Evolutionary conservation across 108 stramenopile species (phyloP), one percentile per base, ranked within the genome.

Genomic region (Nitzschia putrida): DNA sequence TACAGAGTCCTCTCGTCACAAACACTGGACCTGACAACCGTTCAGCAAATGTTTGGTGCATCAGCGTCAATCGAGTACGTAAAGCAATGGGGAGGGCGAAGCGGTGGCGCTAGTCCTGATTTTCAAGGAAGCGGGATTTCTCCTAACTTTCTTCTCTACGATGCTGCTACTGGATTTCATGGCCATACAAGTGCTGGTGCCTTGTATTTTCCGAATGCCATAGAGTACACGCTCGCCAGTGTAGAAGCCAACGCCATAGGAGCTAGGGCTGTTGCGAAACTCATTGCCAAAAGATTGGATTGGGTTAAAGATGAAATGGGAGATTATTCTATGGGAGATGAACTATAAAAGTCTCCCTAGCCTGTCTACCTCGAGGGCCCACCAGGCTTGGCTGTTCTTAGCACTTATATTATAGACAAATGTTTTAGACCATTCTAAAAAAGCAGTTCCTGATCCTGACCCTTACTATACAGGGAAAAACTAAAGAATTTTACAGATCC

Each of bases 231-330:
- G 12, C 71, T 90, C 22, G 80, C 92, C 5, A 84, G 84, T 14
- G 84, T 93, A 10, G 92, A 90, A 73, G 78, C 87, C 5, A 74
- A 65, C 22, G 89, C 92, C 37, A 84, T 90, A 57, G 92, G 89
- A 39, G 88, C 88, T 10, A 90, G 87, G 58, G 76, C 83, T 2
- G 87, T 87, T 12, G 86, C 92, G 0, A 93, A 93, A 57, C 68
- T 93, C n/a, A 69, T 89, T 57, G 88, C 92, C 10, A 63, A 73
- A 10, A 80, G 91, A 14, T 68, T 90, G 13, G 82, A 77, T 23
- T 69, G 68, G 53, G 49, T 69, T 11, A n/a, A 22, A 26, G 0
- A 61, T 39, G 53, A 39, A 0, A n/a, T 8, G 8, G 13, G 9
- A 43, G 44, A 40, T 0, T n/a, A 6, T 6, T 41, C 42, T 12